Evolutionary conservation across 345 rosid species (phyloP).

Genomic region (Euclidium syriacum): DNA sequence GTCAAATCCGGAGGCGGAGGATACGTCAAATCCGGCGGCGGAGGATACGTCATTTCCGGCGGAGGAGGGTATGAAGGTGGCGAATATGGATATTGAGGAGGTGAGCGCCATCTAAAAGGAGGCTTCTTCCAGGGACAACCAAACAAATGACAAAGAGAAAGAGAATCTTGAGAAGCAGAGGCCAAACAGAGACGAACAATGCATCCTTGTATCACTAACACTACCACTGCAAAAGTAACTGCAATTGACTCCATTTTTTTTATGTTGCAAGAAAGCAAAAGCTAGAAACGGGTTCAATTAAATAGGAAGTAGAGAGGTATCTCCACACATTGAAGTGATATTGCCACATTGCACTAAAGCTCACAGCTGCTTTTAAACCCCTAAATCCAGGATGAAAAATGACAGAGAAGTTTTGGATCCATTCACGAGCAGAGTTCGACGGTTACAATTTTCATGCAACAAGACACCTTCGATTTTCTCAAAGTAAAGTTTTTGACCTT

Average conservation of each 20-base stretch:
- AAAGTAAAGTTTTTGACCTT: background rate
- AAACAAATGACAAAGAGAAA: background rate
- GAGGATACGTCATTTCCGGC: background rate
- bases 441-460: background rate
- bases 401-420: slow-evolving; percentile 6
- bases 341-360: slow-evolving; percentile 7
- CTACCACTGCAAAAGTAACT: background rate
- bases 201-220: slow-evolving; percentile 24
- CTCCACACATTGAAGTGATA: background rate
- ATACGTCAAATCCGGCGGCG: background rate
- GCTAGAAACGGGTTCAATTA: background rate
- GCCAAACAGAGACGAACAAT: slow-evolving; percentile 7
- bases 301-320: background rate
- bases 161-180: background rate
- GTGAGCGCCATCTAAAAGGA: slow-evolving; percentile 10
- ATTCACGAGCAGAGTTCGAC: background rate
- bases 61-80: slow-evolving; percentile 1
- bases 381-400: background rate
- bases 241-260: slow-evolving; percentile 7
- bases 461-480: background rate
- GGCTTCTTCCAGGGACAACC: background rate
- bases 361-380: slow-evolving; percentile 20
- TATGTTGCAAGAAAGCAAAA: background rate
- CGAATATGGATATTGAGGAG: background rate
- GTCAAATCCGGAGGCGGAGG: background rate